Percentiles rank a stretch among this genome's conserved stretches.
Evolutionary conservation across 352 stramenopile species (phyloP).

Genomic region (Phytophthora constricta): DNA sequence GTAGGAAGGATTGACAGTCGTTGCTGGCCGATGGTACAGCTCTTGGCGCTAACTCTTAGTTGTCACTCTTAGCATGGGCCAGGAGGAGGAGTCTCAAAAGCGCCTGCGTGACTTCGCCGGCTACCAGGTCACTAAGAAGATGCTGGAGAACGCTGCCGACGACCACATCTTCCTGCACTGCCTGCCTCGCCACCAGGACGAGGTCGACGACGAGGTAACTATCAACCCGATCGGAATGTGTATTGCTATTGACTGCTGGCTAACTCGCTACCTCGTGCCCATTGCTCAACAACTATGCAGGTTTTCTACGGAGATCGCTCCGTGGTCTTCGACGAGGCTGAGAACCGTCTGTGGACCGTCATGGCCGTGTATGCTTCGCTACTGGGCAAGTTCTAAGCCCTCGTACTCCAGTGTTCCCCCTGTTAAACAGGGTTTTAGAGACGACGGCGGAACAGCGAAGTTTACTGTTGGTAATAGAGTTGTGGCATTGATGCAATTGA

Average conservation of each 20-base stretch:
- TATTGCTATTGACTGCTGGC: too few relatives aligned
- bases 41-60: not conserved
- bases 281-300: too few relatives aligned
- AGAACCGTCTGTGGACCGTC: conserved; percentile 99
- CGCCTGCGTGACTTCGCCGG: conserved; percentile 95
- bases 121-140: conserved; percentile 94
- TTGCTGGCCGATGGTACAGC: too few relatives aligned
- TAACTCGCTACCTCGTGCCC: not conserved
- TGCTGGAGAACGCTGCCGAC: conserved; percentile 91
- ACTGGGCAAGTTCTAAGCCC: conserved; percentile 39
- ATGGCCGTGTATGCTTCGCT: conserved; percentile 94
- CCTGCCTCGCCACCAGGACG: conserved; percentile 96
- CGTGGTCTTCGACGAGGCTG: conserved; percentile 97
- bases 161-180: conserved; percentile 98
- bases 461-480: not conserved
- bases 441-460: not conserved
- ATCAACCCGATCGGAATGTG: not conserved
- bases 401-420: conserved; percentile 3
- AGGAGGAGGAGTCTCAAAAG: conserved; percentile 94
- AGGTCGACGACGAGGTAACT: conserved; percentile 96
- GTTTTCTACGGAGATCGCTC: conserved; percentile 96
- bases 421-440: too few relatives aligned
- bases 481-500: not conserved
- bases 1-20: too few relatives aligned
- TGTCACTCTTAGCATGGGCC: conserved; percentile 76